A percentile compares a stretch with the other conserved stretches of the same genome.
Conservation (phyloP, 495 filamentous ascomycete species). For the Aspergillus hancockii region DNA sequence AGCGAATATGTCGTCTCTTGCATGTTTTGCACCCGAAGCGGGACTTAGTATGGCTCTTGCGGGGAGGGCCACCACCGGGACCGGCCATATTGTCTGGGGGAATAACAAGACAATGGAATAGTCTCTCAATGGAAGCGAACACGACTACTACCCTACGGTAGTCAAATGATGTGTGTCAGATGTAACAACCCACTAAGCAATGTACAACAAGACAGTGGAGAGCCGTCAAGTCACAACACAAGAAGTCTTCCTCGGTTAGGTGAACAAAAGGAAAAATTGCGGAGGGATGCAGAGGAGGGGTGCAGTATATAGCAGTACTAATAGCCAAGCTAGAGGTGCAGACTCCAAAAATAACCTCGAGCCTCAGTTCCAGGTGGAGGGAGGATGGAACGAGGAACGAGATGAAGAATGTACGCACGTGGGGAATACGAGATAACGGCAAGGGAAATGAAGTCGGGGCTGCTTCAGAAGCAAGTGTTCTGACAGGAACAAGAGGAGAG, state of each 20-base stretch:
- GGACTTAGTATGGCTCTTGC: constrained; percentile 92
- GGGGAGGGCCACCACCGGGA: constrained; percentile 54
- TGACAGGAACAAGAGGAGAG: constrained; percentile 21
- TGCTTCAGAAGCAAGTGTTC: constrained; percentile 6
- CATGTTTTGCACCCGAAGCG: constrained; percentile 96
- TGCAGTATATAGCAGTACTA: constrained; percentile 11
- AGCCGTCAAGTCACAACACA: neutral
- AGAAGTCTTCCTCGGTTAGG: neutral
- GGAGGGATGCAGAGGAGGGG: constrained; percentile 3
- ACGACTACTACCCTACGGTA: neutral
- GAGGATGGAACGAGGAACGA: constrained; percentile 6
- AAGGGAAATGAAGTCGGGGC: constrained; percentile 15
- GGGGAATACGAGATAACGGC: constrained; percentile 35
- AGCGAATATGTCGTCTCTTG: constrained; percentile 95
- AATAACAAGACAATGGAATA: constrained; percentile 2
- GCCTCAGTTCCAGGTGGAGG: constrained; percentile 21
- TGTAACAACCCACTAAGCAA: neutral
- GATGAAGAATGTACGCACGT: constrained; percentile 24
- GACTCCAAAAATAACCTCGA: constrained; percentile 35
- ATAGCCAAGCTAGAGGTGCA: constrained; percentile 17
- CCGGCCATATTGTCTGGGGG: constrained; percentile 43
- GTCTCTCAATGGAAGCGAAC: neutral
- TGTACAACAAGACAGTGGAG: neutral
- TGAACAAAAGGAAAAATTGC: neutral
- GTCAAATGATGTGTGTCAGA: constrained; percentile 8